Evolutionary conservation across 2,329 filamentous ascomycete species (phyloP).

Genomic region (Knufia fluminis): DNA sequence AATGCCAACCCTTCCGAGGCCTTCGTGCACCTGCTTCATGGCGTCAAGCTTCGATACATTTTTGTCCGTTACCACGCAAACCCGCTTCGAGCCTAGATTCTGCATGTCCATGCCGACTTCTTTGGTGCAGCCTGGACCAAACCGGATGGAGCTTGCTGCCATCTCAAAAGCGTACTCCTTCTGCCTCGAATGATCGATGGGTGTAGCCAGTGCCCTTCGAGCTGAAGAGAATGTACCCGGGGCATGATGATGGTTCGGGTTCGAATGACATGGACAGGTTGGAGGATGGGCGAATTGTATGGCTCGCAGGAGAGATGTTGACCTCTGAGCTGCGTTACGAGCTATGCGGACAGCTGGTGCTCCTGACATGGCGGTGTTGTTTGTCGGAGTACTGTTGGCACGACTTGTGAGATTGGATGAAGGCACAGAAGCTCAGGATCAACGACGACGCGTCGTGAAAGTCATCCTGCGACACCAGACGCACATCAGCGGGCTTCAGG

Average conservation of each 20-base stretch:
- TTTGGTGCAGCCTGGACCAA: constrained; percentile 84
- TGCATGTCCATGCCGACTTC: constrained; percentile 97
- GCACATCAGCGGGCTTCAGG: no score
- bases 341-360: constrained; percentile 36
- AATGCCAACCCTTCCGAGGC: constrained; percentile 67
- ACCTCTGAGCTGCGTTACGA: constrained; percentile 38
- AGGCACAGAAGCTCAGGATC: not conserved
- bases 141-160: constrained; percentile 89
- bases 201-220: constrained; percentile 61
- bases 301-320: constrained; percentile 63
- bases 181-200: constrained; percentile 58
- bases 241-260: constrained; percentile 61
- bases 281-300: constrained; percentile 85
- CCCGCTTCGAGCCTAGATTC: constrained; percentile 78
- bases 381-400: not conserved
- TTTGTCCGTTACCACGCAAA: constrained; percentile 83
- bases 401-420: not conserved
- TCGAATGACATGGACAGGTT: constrained; percentile 84
- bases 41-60: constrained; percentile 75
- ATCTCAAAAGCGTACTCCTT: constrained; percentile 99
- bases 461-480: no score
- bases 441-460: no score
- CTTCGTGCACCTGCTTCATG: constrained; percentile 81
- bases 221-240: constrained; percentile 44
- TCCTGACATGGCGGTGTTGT: constrained; percentile 24